Percentiles rank a stretch among this genome's conserved stretches.
Conservation (phyloP, 768 basidiomycete genomes). For the Suillus subalutaceus region DNA sequence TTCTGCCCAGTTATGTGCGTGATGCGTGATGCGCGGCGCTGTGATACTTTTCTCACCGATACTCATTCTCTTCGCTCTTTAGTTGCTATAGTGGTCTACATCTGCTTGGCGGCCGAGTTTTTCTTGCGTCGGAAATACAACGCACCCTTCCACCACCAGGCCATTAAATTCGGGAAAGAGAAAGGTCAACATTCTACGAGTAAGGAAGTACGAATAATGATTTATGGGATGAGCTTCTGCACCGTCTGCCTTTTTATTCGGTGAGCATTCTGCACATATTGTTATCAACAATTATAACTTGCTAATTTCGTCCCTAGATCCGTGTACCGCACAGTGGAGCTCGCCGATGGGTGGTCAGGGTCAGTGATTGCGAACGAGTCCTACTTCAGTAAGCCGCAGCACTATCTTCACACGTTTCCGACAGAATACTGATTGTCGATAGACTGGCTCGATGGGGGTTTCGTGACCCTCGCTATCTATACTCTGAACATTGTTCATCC, state of each 20-base stretch:
- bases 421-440: slow-evolving; percentile 1
- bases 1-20: slow-evolving; percentile 48
- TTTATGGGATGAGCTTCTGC: slow-evolving; percentile 39
- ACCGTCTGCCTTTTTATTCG: slow-evolving; percentile 50
- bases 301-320: slow-evolving; percentile 9
- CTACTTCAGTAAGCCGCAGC: slow-evolving; percentile 45
- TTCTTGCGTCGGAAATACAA: slow-evolving; percentile 43
- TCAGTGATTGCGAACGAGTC: slow-evolving; percentile 48
- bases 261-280: slow-evolving; percentile 25
- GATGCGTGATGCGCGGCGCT: slow-evolving; percentile 37
- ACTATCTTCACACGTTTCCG: not conserved
- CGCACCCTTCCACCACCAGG: slow-evolving; percentile 32
- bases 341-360: slow-evolving; percentile 43
- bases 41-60: slow-evolving; percentile 16
- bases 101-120: slow-evolving; percentile 48
- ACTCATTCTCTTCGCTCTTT: slow-evolving; percentile 14
- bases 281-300: not conserved
- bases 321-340: slow-evolving; percentile 18
- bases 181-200: not conserved
- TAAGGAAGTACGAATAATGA: slow-evolving; percentile 32
- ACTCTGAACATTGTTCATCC: slow-evolving; percentile 51
- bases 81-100: slow-evolving; percentile 49
- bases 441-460: slow-evolving; percentile 55
- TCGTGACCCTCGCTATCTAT: slow-evolving; percentile 49
- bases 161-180: slow-evolving; percentile 7